Evolutionary conservation across 2,329 filamentous ascomycete species (phyloP), one percentile per base, ranked within the genome.

Genomic region (Eutypa lata): DNA sequence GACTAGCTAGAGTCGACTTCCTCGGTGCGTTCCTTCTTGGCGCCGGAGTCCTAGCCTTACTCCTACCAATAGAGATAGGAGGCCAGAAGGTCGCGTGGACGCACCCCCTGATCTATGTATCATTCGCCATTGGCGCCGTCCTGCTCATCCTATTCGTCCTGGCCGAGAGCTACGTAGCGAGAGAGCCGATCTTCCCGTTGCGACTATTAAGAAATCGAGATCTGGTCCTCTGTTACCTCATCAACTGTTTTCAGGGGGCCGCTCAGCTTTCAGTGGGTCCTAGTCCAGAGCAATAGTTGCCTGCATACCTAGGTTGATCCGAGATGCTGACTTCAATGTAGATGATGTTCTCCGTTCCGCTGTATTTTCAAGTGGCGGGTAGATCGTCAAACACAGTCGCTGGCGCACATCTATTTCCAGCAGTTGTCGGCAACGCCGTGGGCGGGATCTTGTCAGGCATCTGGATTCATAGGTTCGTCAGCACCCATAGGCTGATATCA

Each of bases 351-450:
- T 78, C 79, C 0, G 78, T 89, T 0, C 87, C 87, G 0, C 68
- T 90, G 0, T 90, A 90, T 68, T 90, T 90, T 57, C 83, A 88
- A 53, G 79, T 87, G 1, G 86, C 85, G 0, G 71, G 78, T 5
- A 71, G 75, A 1, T 78, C 77, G 2, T 83, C 81, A 0, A 83
- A 80, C 44, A 83, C 85, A 0, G 69, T 73, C 1, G 84, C 86
- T 0, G 79, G 79, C 0, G 68, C 80, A 0, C 83, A 89, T 59
- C 71, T 91, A 0, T 76, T 90, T 40, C 87, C 87, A 0, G 83
- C 87, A 0, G 85, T 90, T 0, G 68, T 81, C 0, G 87, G 87
- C 0, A 90, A 90, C 59, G 81, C 86, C 0, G 54, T 83, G 1
- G 87, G 86, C 1, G 84, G 84, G 0, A 70, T 90, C 2, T 42